Evolutionary conservation across 176 grass and related monocot genomes (phyloP), one percentile per base, ranked within the genome.

Genomic region (Coix lacrymajobi): DNA sequence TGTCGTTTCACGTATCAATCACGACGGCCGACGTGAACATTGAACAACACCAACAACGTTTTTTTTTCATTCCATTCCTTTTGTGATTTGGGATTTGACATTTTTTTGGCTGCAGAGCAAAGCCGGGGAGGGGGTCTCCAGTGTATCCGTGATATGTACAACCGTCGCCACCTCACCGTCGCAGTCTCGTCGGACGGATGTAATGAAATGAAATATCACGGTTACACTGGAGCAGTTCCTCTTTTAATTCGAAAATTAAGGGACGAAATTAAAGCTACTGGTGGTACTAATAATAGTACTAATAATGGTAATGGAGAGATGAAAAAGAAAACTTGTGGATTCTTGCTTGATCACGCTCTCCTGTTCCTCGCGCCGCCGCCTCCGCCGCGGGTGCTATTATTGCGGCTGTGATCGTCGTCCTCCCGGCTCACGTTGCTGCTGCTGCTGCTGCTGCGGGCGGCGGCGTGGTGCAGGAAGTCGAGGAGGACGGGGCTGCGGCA

Each of bases 401-500:
- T 65, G 68, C 49, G 20, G 48, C 12, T 8, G 25, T 61, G 28
- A 49, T 30, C 26, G 16, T 1, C 25, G 77, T 10, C 38, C 7
- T 30, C 45, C 24, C 68, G 11, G 29, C 40, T 60, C 48, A 38
- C 52, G n/a, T 30, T 15, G n/a, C 49, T 51, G 32, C 40, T 13
- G 40, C 40, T 17, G 49, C 22, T 25, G 57, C 3, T 11, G 57
- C 25, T 11, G 7, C 7, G 2, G 8, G 56, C 57, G 19, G 1
- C 57, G 32, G 71, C 84, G 37, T 54, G 41, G 46, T 81, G 77
- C 41, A 92, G 82, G 73, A 95, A 92, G 88, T 92, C 89, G 32
- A 92, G 93, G 77, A 92, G 75, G 73, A 92, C 90, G 20, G 89
- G 83, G 77, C 78, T 91, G 78, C 89, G 89, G 85, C 92, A 95